Evolutionary conservation across 768 basidiomycete genomes (phyloP).

Genomic region (Porphyrellus cyaneotinctus): DNA sequence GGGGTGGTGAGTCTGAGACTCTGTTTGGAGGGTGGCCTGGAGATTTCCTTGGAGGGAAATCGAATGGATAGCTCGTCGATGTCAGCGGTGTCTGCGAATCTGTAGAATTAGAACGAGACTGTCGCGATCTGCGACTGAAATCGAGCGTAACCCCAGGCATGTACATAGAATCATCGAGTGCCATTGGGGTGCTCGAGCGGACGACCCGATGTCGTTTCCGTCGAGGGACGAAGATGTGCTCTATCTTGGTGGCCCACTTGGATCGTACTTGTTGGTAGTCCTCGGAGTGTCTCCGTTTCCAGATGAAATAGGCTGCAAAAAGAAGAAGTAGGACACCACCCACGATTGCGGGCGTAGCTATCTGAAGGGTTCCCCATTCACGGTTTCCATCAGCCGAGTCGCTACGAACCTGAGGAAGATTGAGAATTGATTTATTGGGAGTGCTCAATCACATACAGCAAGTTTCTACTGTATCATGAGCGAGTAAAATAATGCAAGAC

Average conservation of each 20-base stretch:
- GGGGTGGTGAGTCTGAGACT: conserved; percentile 1
- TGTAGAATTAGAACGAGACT: conserved; percentile 21
- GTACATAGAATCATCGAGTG: conserved; percentile 24
- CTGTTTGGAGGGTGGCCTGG: conserved; percentile 1
- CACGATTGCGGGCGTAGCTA: conserved; percentile 33
- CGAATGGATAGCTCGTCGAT: background rate
- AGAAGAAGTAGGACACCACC: conserved; percentile 28
- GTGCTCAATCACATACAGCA: conserved; percentile 14
- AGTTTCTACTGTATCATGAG: conserved; percentile 18
- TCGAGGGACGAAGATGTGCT: conserved; percentile 14
- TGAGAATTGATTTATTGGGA: background rate
- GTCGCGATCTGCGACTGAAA: conserved; percentile 6
- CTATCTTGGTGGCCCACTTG: conserved; percentile 14
- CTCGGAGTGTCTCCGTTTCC: conserved; percentile 17
- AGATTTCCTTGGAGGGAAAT: conserved; percentile 10
- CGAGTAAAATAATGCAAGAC: background rate
- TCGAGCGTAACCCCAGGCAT: background rate
- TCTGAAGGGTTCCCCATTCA: conserved; percentile 30
- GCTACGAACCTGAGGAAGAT: conserved; percentile 15
- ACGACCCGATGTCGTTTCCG: conserved; percentile 12
- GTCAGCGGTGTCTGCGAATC: conserved; percentile 30
- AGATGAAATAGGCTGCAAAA: conserved; percentile 22
- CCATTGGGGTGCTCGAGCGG: conserved; percentile 13
- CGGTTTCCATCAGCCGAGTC: background rate
- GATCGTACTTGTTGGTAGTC: conserved; percentile 13